Percentiles rank a stretch among this genome's conserved stretches.
Conservation (phyloP, 2,329 filamentous ascomycete species). For the Biscogniauxia sp. region DNA sequence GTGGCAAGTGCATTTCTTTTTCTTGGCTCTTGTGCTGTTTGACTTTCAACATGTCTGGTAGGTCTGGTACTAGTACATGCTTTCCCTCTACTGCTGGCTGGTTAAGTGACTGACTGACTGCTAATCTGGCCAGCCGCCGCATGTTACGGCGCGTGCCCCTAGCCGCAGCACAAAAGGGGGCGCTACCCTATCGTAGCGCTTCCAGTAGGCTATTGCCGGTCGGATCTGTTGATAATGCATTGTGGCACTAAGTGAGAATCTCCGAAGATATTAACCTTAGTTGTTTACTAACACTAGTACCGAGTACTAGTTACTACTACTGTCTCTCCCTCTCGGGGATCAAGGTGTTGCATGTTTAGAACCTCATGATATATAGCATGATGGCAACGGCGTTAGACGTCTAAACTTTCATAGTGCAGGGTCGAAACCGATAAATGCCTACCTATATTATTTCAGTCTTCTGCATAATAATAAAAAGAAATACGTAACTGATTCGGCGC, state of each 20-base stretch:
- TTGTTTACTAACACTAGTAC: too few species aligned
- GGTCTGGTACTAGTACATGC: slow-evolving; percentile 21
- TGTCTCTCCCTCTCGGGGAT: too few species aligned
- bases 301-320: too few species aligned
- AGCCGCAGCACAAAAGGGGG: neutral
- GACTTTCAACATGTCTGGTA: neutral
- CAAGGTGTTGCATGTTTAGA: neutral
- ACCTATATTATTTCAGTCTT: too few species aligned
- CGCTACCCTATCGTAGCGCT: neutral
- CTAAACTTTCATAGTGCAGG: neutral
- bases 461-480: too few species aligned
- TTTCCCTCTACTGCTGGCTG: too few species aligned
- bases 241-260: neutral
- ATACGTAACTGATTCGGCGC: too few species aligned
- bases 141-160: neutral
- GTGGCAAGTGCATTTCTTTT: slow-evolving; percentile 18
- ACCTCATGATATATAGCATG: neutral
- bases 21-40: neutral
- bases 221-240: neutral
- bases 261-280: too few species aligned
- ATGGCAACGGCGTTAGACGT: neutral
- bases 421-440: neutral
- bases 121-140: slow-evolving; percentile 9
- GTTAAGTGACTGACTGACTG: neutral
- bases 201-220: neutral